phyloP scores from a whole-genome alignment of 768 basidiomycete genomes.

The Vishniacozyma victoriae region DNA sequence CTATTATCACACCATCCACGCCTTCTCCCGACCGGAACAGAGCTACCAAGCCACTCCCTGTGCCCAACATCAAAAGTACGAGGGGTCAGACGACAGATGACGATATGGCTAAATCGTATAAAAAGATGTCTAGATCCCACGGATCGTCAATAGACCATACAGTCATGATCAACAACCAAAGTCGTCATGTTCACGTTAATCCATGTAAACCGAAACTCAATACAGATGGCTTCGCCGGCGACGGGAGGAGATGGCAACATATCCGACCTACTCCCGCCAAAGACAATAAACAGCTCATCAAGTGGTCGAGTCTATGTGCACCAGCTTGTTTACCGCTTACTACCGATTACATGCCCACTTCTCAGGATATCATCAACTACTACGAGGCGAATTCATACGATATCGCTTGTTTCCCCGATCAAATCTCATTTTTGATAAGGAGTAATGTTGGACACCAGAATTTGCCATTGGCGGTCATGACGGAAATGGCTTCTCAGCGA shows the following conservation, averaged over 20 bases:
- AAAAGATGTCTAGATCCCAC: slow-evolving; percentile 11
- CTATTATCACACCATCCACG: slow-evolving; percentile 9
- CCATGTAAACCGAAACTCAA: slow-evolving; percentile 40
- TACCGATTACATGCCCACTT: slow-evolving; percentile 75
- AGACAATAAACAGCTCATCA: slow-evolving; percentile 68
- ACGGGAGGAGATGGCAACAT: slow-evolving; percentile 82
- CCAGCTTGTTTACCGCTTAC: slow-evolving; percentile 86
- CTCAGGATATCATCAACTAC: slow-evolving; percentile 63
- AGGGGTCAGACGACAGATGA: neutral
- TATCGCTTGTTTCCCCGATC: slow-evolving; percentile 75
- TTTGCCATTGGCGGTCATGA: slow-evolving; percentile 53
- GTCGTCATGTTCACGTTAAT: slow-evolving; percentile 46
- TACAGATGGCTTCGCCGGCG: slow-evolving; percentile 23
- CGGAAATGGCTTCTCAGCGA: slow-evolving; percentile 86
- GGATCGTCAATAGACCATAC: slow-evolving; percentile 12
- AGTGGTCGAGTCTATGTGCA: slow-evolving; percentile 81
- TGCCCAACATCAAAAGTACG: slow-evolving; percentile 4
- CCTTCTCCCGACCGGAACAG: slow-evolving; percentile 10
- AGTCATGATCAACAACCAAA: slow-evolving; percentile 9
- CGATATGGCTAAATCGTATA: slow-evolving; percentile 4
- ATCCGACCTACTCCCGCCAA: slow-evolving; percentile 60
- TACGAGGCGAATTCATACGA: slow-evolving; percentile 82
- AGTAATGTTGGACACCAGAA: slow-evolving; percentile 47
- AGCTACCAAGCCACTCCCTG: slow-evolving; percentile 21
- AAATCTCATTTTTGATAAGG: slow-evolving; percentile 78